Percentiles rank a stretch among this genome's conserved stretches.
Conservation (phyloP, 1,284 basidiomycete species). For the Papiliotrema laurentii region DNA sequence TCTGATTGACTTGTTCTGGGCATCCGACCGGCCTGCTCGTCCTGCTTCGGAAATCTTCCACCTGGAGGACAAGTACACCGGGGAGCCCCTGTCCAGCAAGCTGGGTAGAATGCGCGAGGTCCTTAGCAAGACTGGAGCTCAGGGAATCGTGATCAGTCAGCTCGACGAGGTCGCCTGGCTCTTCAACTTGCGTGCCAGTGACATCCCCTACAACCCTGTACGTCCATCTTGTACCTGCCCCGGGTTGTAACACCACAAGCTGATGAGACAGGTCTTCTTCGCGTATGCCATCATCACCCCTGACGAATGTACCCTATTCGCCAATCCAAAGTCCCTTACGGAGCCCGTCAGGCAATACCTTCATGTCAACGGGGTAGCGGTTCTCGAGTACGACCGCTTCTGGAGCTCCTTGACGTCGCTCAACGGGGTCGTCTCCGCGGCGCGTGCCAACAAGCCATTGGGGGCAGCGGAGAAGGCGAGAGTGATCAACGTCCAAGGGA, state of each 20-base stretch:
- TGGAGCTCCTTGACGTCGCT: conserved; percentile 47
- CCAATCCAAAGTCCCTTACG: conserved; percentile 63
- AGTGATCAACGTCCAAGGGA: conserved; percentile 10
- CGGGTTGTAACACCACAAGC: neutral
- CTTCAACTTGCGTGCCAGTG: conserved; percentile 87
- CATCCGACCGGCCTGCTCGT: conserved; percentile 56
- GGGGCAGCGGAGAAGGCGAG: neutral
- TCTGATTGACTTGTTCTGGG: conserved; percentile 79
- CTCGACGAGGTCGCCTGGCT: conserved; percentile 91
- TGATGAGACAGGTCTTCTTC: conserved; percentile 70
- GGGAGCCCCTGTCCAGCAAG: conserved; percentile 65
- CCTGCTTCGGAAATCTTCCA: conserved; percentile 68
- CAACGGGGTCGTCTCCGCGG: conserved; percentile 11
- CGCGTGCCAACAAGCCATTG: conserved; percentile 7
- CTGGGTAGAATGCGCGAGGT: conserved; percentile 63
- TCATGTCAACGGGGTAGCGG: conserved; percentile 56
- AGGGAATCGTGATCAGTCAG: conserved; percentile 68
- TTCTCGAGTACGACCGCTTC: conserved; percentile 68
- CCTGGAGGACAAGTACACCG: conserved; percentile 61
- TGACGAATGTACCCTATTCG: conserved; percentile 66
- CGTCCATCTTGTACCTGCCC: conserved; percentile 9
- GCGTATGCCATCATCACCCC: conserved; percentile 77
- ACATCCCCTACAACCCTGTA: conserved; percentile 87
- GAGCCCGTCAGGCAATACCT: conserved; percentile 60
- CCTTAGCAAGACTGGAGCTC: conserved; percentile 60